Evolutionary conservation across 148 eudicot genomes (phyloP), one percentile per base, ranked within the genome.

Genomic region (Linanthus parryae): DNA sequence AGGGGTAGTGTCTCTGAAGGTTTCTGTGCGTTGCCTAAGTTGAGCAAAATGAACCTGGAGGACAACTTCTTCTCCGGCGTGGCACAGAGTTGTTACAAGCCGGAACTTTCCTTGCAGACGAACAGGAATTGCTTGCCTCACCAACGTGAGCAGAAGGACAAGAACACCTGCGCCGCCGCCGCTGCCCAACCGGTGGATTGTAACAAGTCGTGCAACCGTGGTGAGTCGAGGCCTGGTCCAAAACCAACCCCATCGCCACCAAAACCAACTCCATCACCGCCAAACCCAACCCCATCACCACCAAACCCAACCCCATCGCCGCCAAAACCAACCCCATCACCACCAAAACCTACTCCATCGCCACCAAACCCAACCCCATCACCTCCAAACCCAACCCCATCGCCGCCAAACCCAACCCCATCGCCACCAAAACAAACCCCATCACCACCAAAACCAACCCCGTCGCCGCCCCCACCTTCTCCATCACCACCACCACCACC

Each of bases 111-210:
- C 17, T 43, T 54, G 7, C 12, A 26, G 13, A 7, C 77, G 17
- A 66, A 60, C 2, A 65, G 42, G 5, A 85, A 85, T 52, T 85
- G 95, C 16, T 46, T 85, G 4, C 56, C 66, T 0, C 54, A 46
- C 4, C 66, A 45, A 38, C 46, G 71, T 0, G 9, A 70, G 0
- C 95, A 85, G 49, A 72, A 64, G 44, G 30, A 75, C 0, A 28
- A 59, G 4, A 56, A 37, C 3, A 63, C 61, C 1, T 85, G 95
- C 31, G 14, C 10, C 0, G 40, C 50, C 0, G 75, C 64, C 48
- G 42, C 64, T 37, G 27, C 64, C 2, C 20, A 40, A 20, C 48
- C 69, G 0, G 63, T 84, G 15, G 73, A 78, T 56, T 84, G 88
- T 31, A 61, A 31, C 2, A 59, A 75, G 21, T 50, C 56, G 13